phyloP scores from a whole-genome alignment of 2,329 filamentous ascomycete genomes.

The Akanthomyces lecanii region DNA sequence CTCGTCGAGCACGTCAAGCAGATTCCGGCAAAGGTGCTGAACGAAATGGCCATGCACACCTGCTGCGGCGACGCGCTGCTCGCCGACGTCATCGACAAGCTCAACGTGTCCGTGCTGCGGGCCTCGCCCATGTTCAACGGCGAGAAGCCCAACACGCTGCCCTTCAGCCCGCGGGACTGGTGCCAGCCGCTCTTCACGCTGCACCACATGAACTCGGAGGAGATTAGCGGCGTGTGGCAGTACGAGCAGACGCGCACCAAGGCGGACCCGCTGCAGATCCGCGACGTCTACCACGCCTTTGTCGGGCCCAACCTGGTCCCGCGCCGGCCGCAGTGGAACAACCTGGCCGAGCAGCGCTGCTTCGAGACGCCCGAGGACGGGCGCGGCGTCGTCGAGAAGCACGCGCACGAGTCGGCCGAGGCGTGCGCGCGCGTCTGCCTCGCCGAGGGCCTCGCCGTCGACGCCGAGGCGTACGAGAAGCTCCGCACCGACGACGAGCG shows the following conservation, averaged over 20 bases:
- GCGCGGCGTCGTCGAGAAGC: slow-evolving; percentile 36
- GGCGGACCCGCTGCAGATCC: slow-evolving; percentile 39
- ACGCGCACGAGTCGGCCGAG: slow-evolving; percentile 42
- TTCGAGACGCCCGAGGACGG: slow-evolving; percentile 38
- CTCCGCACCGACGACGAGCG: slow-evolving; percentile 27
- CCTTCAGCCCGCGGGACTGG: slow-evolving; percentile 47
- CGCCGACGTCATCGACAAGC: slow-evolving; percentile 44
- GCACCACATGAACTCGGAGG: slow-evolving; percentile 51
- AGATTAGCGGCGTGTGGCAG: slow-evolving; percentile 49
- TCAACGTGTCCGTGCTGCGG: slow-evolving; percentile 38
- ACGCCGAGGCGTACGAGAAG: slow-evolving; percentile 31
- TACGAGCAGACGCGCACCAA: slow-evolving; percentile 47
- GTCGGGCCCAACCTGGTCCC: slow-evolving; percentile 41
- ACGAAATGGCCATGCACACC: slow-evolving; percentile 38
- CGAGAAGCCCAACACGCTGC: slow-evolving; percentile 49
- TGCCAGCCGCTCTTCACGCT: slow-evolving; percentile 55
- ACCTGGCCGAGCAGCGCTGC: slow-evolving; percentile 45
- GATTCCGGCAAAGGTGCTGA: slow-evolving; percentile 43
- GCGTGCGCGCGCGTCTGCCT: slow-evolving; percentile 49
- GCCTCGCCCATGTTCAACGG: slow-evolving; percentile 52
- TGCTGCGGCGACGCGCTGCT: slow-evolving; percentile 52
- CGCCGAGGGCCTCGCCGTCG: slow-evolving; percentile 33
- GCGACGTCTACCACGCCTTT: slow-evolving; percentile 47
- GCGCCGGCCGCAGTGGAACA: slow-evolving; percentile 48
- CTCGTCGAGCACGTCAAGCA: slow-evolving; percentile 39